Base-by-base conservation (phyloP, 306 rosid species). In the Casuarina glauca region DNA sequence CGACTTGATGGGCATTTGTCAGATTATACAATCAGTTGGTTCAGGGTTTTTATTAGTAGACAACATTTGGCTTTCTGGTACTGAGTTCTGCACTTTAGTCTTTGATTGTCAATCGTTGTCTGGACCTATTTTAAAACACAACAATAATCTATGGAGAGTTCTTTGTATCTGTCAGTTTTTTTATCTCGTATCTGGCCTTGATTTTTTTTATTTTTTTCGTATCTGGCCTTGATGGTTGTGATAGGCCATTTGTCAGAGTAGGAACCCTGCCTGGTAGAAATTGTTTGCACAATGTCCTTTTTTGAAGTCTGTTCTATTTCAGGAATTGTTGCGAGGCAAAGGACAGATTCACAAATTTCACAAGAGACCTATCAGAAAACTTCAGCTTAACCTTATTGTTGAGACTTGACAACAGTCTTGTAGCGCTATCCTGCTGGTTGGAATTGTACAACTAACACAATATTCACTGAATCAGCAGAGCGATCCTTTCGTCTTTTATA, bases 341-440 rank as follows among this genome's bases (percentile, higher is more conserved):
- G 69, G 53, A n/a, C 38, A 54, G 66, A 54, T 55, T 60, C 7
- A 36, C 69, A n/a, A 69, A 81, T 75, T 57, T 60, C 70, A 38
- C 48, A 69, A 58, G 50, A 42, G 51, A 7, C 71, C 8, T 41
- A 1, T 67, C 12, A 67, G 35, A 74, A 74, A 46, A 53, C 76
- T 70, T 72, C 26, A 61, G 71, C 80, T 60, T 77, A 11, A 48
- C 67, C 46, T 62, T 19, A 76, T 43, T 83, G 69, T 75, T 57
- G 61, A 75, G 36, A 42, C 42, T 80, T 74, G 67, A 76, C 76
- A 78, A 82, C 70, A 62, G 77, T 32, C 67, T 78, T 39, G 58
- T 73, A 73, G 45, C 26, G 41, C 61, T 76, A 53, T 73, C 61
- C 49, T 58, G 11, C 58, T 50, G 12, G 76, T 58, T 39, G 75